These are phyloP conservation scores for Eutrema heterophyllum DNA, from an alignment of 345 rosid species.

Conservation along the genomic window DNA sequence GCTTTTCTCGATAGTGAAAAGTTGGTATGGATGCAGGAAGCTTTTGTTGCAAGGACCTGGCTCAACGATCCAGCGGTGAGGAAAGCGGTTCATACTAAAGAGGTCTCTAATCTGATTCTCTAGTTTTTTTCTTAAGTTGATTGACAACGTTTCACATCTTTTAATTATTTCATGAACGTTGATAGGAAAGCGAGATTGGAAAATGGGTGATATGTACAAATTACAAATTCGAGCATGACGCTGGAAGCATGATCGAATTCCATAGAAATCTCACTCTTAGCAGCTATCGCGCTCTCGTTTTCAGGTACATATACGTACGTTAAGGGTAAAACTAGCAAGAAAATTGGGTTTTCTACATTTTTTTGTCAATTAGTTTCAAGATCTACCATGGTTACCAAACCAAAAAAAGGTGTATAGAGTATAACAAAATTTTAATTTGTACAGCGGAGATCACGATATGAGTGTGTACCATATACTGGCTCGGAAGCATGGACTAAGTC, in stretches of 20 bases:
- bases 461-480: constrained; percentile 92
- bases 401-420: no score
- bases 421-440: background rate
- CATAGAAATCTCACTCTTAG: constrained; percentile 71
- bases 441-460: constrained; percentile 93
- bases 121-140: no score
- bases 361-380: no score
- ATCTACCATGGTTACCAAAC: no score
- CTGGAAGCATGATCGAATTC: constrained; percentile 75
- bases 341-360: no score
- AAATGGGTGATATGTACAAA: constrained; percentile 52
- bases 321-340: background rate
- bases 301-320: constrained; percentile 40
- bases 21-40: constrained; percentile 40
- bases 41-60: constrained; percentile 77
- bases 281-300: constrained; percentile 74
- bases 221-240: constrained; percentile 39
- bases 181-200: constrained; percentile 44
- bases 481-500: constrained; percentile 90
- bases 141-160: background rate
- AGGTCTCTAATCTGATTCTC: constrained; percentile 33
- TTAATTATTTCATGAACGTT: background rate
- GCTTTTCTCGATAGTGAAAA: no score
- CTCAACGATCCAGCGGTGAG: constrained; percentile 61
- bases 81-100: constrained; percentile 61